A percentile compares a stretch with the other conserved stretches of the same genome.
These are phyloP conservation scores for Leersia perrieri DNA, from an alignment of 176 grass and related monocot genomes.

Conservation along the genomic window DNA sequence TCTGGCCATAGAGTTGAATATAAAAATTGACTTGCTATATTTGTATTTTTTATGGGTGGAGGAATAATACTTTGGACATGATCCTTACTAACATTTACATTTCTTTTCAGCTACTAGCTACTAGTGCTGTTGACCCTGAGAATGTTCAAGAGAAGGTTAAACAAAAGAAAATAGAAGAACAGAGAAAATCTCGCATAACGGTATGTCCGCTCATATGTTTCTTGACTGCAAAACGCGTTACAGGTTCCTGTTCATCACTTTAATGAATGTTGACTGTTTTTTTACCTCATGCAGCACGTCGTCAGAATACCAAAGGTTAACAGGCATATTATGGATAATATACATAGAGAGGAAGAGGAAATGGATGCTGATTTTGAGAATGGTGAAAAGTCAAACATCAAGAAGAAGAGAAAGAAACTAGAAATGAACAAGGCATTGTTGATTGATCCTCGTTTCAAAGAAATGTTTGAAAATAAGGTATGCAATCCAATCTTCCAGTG, in stretches of 20 bases:
- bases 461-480: conserved; percentile 76
- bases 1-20: background rate
- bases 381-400: conserved; percentile 47
- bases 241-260: background rate
- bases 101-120: conserved; percentile 41
- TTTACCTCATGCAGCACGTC: conserved; percentile 43
- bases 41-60: background rate
- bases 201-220: conserved; percentile 40
- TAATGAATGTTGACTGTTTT: background rate
- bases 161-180: conserved; percentile 61
- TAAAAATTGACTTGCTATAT: background rate
- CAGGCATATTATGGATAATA: conserved; percentile 48
- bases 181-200: conserved; percentile 68
- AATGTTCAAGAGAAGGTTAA: conserved; percentile 49
- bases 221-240: background rate
- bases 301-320: conserved; percentile 84
- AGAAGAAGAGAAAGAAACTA: conserved; percentile 62
- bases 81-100: conserved; percentile 29
- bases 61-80: background rate
- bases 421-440: conserved; percentile 40
- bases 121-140: conserved; percentile 49
- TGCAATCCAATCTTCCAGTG: background rate
- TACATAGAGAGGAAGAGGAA: conserved; percentile 54
- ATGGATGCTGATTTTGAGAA: conserved; percentile 49
- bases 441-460: conserved; percentile 59